Evolutionary conservation across 2,329 filamentous ascomycete species (phyloP), one percentile per base, ranked within the genome.

Genomic region (Zymoseptoria crescenta): DNA sequence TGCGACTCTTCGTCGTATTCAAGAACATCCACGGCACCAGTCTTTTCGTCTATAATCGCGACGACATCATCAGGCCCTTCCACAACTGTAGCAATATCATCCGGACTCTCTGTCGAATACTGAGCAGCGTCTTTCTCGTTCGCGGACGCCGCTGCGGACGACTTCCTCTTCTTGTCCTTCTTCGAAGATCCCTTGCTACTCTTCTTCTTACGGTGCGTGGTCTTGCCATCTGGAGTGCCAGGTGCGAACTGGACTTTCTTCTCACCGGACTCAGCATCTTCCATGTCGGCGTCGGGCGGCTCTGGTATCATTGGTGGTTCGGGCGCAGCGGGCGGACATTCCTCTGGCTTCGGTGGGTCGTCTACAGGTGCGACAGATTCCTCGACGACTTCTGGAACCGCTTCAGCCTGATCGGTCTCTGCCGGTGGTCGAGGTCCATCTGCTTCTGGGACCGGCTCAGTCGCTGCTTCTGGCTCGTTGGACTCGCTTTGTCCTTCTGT

Each of bases 181-280:
- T 45, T 45, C 10, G 35, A 45, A 10, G 59, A 51, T 1, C 61
- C 57, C 45, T 63, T 66, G 2, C 56, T 52, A 49, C 49, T 57
- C 55, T 69, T 69, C 59, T 70, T 69, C 56, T 67, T 68, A 2
- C 67, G 59, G 9, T 58, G 50, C 3, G 67, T 69, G 5, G 63
- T 57, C 29, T 64, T 66, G 1, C 64, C 67, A 19, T 70, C 67
- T 3, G 67, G 64, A 6, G 67, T 70, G 8, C 64, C 67, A 27
- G 67, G 65, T 16, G 68, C 67, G 35, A 68, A 69, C 57, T 62
- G 63, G 1, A 69, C 68, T 28, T 64, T 65, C 52, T 68, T 69
- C 45, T 67, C 64, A 16, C 7, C 16, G 2, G 35, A 45, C n/a
- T 60, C 61, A 30, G 57, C 54, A 24, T 64, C 62, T 10, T 62